phyloP scores from a whole-genome alignment of 805 yeast species.

The Yarrowia osloensis region DNA sequence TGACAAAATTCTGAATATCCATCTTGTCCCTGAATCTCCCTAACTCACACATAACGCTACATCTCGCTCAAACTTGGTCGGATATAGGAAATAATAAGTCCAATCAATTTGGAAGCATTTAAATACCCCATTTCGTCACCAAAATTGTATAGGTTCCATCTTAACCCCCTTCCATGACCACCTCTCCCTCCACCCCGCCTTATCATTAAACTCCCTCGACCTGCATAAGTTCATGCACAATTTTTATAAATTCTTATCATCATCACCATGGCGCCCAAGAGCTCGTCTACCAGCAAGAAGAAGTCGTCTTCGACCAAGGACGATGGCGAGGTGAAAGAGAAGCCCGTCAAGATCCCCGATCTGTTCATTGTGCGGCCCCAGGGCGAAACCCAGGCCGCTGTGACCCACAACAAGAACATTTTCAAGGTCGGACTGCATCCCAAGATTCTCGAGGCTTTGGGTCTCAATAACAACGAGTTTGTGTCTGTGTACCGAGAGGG shows the following conservation, averaged over 20 bases:
- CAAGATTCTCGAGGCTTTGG: slow-evolving; percentile 13
- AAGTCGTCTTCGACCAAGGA: slow-evolving; percentile 19
- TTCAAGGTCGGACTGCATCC: slow-evolving; percentile 25
- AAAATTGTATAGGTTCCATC: neutral
- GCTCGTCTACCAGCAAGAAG: slow-evolving; percentile 10
- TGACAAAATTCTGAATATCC: too few species aligned
- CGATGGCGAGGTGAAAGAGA: slow-evolving; percentile 3
- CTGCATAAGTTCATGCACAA: slow-evolving; percentile 1
- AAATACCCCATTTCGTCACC: neutral
- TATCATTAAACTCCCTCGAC: too few species aligned
- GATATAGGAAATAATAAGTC: too few species aligned
- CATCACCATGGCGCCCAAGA: slow-evolving; percentile 24
- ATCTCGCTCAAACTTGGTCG: too few species aligned
- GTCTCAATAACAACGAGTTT: slow-evolving; percentile 4
- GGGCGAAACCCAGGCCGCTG: slow-evolving; percentile 6
- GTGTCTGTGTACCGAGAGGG: slow-evolving; percentile 23
- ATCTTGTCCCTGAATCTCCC: too few species aligned
- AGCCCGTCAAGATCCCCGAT: slow-evolving; percentile 27
- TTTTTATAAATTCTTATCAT: neutral
- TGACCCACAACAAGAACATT: slow-evolving; percentile 16
- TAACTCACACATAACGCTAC: too few species aligned
- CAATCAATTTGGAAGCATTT: neutral
- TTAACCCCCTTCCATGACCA: neutral
- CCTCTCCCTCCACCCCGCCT: neutral
- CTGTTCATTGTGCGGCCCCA: slow-evolving; percentile 27